phyloP scores from a whole-genome alignment of 306 rosid genomes.

The Lathyrus aphaca region DNA sequence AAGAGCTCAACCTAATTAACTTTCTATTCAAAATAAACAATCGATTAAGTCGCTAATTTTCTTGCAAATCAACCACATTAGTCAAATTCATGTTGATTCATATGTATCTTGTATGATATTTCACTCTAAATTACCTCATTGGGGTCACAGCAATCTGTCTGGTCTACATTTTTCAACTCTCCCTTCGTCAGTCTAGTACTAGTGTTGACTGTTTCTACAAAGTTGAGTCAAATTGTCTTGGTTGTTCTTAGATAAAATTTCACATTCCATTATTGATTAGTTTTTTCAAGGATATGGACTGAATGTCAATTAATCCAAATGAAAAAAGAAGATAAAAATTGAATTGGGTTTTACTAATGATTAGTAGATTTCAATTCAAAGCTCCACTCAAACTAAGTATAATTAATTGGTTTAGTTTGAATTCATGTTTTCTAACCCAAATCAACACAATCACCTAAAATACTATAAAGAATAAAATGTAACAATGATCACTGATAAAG shows the following conservation, averaged over 20 bases:
- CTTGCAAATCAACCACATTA: neutral
- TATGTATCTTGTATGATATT: neutral
- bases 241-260: neutral
- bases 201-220: neutral
- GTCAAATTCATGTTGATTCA: neutral
- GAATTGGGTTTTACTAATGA: neutral
- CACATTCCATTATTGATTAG: neutral
- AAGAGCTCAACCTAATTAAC: neutral
- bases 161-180: neutral
- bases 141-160: no score
- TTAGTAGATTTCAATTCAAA: neutral
- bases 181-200: neutral
- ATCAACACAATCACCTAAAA: neutral
- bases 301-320: no score
- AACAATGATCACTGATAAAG: neutral
- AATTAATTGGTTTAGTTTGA: neutral
- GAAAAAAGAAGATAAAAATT: no score
- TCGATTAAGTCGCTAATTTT: neutral
- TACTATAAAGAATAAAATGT: neutral
- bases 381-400: neutral
- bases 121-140: neutral
- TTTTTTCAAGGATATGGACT: neutral
- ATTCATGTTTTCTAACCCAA: neutral
- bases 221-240: no score
- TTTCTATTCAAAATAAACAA: neutral